Evolutionary conservation across 305 asterid species (phyloP).

Genomic region (Caryopteris hybrid): DNA sequence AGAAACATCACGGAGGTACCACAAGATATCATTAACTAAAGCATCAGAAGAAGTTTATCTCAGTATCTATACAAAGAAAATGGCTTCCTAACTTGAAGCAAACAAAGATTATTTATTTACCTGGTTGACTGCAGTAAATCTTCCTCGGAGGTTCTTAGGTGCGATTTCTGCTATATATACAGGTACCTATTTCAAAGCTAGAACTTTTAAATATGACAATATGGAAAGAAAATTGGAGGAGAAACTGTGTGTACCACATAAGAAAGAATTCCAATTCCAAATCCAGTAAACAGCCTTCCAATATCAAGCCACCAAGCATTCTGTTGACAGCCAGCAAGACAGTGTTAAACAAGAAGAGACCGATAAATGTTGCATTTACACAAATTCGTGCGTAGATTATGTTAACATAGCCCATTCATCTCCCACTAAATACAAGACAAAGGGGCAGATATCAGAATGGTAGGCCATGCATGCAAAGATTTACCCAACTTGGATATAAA

Average conservation of each 20-base stretch:
- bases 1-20: conserved; percentile 48
- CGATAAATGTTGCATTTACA: too few relatives aligned
- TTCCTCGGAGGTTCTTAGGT: conserved; percentile 82
- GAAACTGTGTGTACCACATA: conserved; percentile 44
- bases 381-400: neutral
- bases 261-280: conserved; percentile 76
- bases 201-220: conserved; percentile 1
- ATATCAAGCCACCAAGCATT: conserved; percentile 69
- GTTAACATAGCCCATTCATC: neutral
- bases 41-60: conserved; percentile 13
- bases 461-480: too few relatives aligned
- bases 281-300: conserved; percentile 72
- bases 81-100: neutral
- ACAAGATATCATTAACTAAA: conserved; percentile 54
- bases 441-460: too few relatives aligned
- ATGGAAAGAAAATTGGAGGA: neutral
- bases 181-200: conserved; percentile 58
- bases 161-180: conserved; percentile 87
- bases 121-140: conserved; percentile 82
- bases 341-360: neutral
- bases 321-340: conserved; percentile 37
- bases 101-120: conserved; percentile 18
- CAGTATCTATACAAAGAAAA: conserved; percentile 1
- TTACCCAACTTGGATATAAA: too few relatives aligned
- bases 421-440: neutral